Base-by-base conservation (phyloP, 768 basidiomycete species). In the Termitomyces titanicus region DNA sequence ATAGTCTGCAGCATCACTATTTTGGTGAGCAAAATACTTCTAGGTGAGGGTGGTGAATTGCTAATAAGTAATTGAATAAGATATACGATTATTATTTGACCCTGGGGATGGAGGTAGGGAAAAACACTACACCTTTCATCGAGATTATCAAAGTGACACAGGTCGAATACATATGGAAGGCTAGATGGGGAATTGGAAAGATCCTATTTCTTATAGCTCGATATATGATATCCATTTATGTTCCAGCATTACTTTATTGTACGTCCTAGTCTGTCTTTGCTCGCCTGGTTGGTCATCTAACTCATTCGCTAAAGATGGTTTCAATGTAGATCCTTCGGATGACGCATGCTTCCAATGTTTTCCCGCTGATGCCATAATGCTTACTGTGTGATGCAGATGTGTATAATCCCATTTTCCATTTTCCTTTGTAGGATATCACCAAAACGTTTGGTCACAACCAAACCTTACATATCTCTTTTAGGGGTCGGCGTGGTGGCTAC, bases 151-250 rank as follows among this genome's bases (percentile, higher is more conserved):
- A 45, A 47, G 18, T 11, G n/a, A n/a, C 18, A 8, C 18, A n/a
- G n/a, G n/a, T n/a, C n/a, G n/a, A n/a, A n/a, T n/a, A n/a, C n/a
- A n/a, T n/a, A 61, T n/a, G n/a, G n/a, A n/a, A n/a, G n/a, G n/a
- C n/a, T n/a, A n/a, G n/a, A n/a, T n/a, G n/a, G n/a, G n/a, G 59
- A 15, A 20, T 61, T 18, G 62, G 51, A 8, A 70, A 66, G 39
- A 43, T 63, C n/a, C 54, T 68, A 33, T 70, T 55, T 48, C 52
- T 68, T 39, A 50, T 62, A 10, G 56, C 64, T 2, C 62, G 65
- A 48, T 70, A 70, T 55, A 53, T 58, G 11, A 56, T 63, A 3
- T 65, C 68, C 39, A 37, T 66, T n/a, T 66, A 70, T 54, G 56
- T 62, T 7, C 53, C 61, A 22, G 7, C 61, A 5, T 43, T 59